These are phyloP conservation scores for Pseudozyma hubeiensis DNA, from an alignment of 1,284 basidiomycete species.

Conservation along the genomic window DNA sequence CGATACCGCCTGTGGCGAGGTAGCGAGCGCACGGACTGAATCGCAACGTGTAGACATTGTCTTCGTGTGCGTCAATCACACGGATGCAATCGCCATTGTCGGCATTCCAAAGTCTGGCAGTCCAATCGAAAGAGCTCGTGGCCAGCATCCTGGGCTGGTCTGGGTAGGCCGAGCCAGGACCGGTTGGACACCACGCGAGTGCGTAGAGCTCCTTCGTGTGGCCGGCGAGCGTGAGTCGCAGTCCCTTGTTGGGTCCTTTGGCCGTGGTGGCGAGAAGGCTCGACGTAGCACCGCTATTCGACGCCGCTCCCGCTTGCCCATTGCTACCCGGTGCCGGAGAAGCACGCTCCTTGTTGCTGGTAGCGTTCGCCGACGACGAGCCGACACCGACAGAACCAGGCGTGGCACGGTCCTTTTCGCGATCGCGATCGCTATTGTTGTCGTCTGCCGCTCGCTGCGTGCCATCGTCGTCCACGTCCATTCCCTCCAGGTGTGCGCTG, in stretches of 20 bases:
- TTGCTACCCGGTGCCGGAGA: slow-evolving; percentile 38
- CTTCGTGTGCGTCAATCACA: slow-evolving; percentile 61
- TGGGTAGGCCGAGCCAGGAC: slow-evolving; percentile 54
- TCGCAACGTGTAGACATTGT: slow-evolving; percentile 63
- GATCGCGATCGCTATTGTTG: slow-evolving; percentile 29
- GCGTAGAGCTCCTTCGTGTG: slow-evolving; percentile 67
- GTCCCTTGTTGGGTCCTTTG: slow-evolving; percentile 51
- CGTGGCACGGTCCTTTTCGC: slow-evolving; percentile 46
- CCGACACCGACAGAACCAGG: slow-evolving; percentile 26
- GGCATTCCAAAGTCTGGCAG: slow-evolving; percentile 66
- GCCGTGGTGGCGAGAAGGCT: slow-evolving; percentile 29
- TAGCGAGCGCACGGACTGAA: slow-evolving; percentile 65
- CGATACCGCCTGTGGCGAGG: slow-evolving; percentile 66
- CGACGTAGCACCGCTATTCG: slow-evolving; percentile 10
- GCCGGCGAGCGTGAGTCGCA: slow-evolving; percentile 53
- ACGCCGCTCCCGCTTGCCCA: slow-evolving; percentile 20
- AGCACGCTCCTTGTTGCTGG: slow-evolving; percentile 24
- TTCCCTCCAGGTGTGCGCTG: slow-evolving; percentile 51
- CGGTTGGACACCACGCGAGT: slow-evolving; percentile 63
- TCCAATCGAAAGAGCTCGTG: slow-evolving; percentile 65
- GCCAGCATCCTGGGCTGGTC: slow-evolving; percentile 65
- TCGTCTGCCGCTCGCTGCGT: slow-evolving; percentile 35
- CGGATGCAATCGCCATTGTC: slow-evolving; percentile 64
- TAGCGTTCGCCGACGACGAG: slow-evolving; percentile 2
- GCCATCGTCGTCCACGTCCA: slow-evolving; percentile 51